These are phyloP conservation scores for Boletus rubroflammeus DNA, from an alignment of 768 basidiomycete genomes.

Conservation along the genomic window DNA sequence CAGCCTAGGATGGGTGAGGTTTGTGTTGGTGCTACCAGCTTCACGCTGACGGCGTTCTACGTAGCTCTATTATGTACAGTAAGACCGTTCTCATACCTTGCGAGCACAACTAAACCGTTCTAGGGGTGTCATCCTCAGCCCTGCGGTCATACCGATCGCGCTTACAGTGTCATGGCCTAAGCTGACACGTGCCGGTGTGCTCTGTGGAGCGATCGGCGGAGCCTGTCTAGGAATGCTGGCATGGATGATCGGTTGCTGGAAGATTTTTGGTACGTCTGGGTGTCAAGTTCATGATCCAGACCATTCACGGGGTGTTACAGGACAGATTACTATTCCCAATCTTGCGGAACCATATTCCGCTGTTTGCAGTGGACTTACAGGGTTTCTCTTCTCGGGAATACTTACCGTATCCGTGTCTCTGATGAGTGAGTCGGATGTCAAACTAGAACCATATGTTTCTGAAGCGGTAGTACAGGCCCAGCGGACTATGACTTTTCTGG, in stretches of 20 bases:
- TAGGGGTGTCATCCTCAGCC: conserved; percentile 48
- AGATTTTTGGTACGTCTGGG: conserved; percentile 38
- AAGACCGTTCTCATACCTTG: not conserved
- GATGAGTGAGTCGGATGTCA: conserved; percentile 25
- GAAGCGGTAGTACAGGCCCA: conserved; percentile 22
- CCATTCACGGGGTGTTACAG: conserved; percentile 13
- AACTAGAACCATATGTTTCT: not conserved
- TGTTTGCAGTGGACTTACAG: conserved; percentile 37
- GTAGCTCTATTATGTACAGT: conserved; percentile 47
- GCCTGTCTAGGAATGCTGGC: conserved; percentile 43
- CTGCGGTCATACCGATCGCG: conserved; percentile 48
- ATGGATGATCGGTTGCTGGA: conserved; percentile 51
- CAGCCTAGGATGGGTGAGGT: conserved; percentile 44
- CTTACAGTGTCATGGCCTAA: conserved; percentile 47
- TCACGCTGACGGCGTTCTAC: conserved; percentile 1
- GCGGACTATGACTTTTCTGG: conserved; percentile 38
- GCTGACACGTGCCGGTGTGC: conserved; percentile 38
- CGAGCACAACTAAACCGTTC: not conserved
- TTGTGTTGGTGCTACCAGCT: not conserved
- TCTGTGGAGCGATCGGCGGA: conserved; percentile 40
- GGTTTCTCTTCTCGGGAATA: conserved; percentile 37
- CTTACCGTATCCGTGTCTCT: conserved; percentile 36
- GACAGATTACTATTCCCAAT: conserved; percentile 34
- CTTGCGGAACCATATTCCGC: conserved; percentile 40
- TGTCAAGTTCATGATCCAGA: not conserved